Conservation (phyloP, 2,329 filamentous ascomycete species). For the Rugonectria rugulosa region DNA sequence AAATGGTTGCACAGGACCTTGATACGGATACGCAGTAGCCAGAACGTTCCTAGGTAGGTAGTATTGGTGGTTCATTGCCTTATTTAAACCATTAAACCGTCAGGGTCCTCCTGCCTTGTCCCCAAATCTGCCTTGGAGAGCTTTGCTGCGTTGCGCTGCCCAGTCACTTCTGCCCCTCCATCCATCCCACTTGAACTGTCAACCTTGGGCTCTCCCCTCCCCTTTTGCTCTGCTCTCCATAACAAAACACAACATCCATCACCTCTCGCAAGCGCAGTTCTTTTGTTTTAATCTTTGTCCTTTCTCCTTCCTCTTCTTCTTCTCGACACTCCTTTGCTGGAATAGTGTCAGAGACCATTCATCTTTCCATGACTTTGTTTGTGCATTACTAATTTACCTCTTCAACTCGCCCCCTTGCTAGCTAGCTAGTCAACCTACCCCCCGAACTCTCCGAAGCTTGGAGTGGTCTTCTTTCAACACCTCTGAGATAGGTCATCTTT, state of each 20-base stretch:
- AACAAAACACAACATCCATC: background rate
- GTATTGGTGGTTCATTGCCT: no score
- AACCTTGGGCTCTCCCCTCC: background rate
- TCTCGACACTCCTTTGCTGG: background rate
- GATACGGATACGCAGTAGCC: no score
- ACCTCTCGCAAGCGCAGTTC: background rate
- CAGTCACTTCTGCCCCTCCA: background rate
- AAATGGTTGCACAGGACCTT: no score
- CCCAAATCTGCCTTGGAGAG: background rate
- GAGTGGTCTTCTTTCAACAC: no score
- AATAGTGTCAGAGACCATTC: no score
- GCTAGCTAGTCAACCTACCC: background rate
- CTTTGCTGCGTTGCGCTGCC: background rate
- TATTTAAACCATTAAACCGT: no score
- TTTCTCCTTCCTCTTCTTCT: background rate
- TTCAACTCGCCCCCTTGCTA: background rate
- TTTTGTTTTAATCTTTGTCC: background rate
- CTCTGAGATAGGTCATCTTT: no score
- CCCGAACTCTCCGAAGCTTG: slow-evolving; percentile 9
- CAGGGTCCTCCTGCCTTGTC: no score
- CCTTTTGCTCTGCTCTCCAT: no score
- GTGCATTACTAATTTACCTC: background rate
- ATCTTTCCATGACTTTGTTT: background rate
- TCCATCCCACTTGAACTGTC: no score
- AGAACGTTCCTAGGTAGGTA: no score